Conservation (phyloP, 495 filamentous ascomycete genomes). For the Hypoxylon fuscum region DNA sequence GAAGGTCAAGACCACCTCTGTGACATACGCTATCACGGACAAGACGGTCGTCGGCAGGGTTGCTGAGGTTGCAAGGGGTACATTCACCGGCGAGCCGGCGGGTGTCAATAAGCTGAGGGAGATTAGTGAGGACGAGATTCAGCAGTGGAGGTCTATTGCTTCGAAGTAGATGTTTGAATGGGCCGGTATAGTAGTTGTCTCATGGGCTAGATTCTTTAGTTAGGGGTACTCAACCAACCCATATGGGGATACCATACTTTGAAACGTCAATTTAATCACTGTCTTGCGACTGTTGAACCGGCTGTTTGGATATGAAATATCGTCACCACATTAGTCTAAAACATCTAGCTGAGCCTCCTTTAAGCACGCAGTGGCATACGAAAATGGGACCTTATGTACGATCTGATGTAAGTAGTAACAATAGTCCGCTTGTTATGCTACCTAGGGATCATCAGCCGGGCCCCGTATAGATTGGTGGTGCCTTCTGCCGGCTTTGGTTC, state of each 20-base stretch:
- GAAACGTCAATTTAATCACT: too few species aligned
- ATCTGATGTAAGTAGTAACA: not conserved
- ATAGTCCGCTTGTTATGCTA: too few species aligned
- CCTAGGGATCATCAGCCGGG: slow-evolving; percentile 7
- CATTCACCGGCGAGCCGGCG: slow-evolving; percentile 75
- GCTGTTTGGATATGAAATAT: too few species aligned
- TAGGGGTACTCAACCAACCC: too few species aligned
- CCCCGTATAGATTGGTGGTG: slow-evolving; percentile 4
- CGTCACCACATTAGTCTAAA: not conserved
- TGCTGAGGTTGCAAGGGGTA: slow-evolving; percentile 78
- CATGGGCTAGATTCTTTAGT: too few species aligned
- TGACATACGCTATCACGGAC: slow-evolving; percentile 66
- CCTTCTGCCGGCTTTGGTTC: slow-evolving; percentile 27
- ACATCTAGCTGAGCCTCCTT: not conserved
- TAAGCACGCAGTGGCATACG: not conserved
- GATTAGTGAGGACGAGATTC: slow-evolving; percentile 74
- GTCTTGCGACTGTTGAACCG: too few species aligned
- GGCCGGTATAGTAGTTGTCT: not conserved
- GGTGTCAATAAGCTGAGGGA: slow-evolving; percentile 82
- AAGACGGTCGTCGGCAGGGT: slow-evolving; percentile 66
- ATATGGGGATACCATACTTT: too few species aligned
- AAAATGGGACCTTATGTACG: not conserved
- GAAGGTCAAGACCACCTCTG: slow-evolving; percentile 68
- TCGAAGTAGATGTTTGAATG: slow-evolving; percentile 5
- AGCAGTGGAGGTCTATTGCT: slow-evolving; percentile 57